Evolutionary conservation across 2,329 filamentous ascomycete genomes (phyloP).

Genomic region (Monosporascus sp.): DNA sequence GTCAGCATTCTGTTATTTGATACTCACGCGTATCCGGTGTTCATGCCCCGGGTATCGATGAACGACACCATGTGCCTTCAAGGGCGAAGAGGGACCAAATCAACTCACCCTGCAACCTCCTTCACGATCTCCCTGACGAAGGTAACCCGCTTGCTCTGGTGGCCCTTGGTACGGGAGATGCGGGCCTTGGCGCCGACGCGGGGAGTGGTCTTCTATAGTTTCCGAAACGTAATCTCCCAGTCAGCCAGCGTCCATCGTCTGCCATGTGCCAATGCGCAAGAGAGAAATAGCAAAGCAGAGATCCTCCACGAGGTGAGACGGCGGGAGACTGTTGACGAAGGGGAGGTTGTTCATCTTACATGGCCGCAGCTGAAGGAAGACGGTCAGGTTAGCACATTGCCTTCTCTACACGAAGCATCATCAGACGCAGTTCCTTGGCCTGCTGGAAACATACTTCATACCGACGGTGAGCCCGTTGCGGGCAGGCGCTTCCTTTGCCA

Average conservation of each 20-base stretch:
- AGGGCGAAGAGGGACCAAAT: background rate
- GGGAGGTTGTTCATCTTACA: conserved; percentile 42
- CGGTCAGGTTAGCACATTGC: background rate
- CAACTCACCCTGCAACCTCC: conserved; percentile 87
- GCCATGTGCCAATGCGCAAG: conserved; percentile 29
- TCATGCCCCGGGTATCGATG: no score
- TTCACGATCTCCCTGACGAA: conserved; percentile 98
- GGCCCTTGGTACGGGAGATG: conserved; percentile 85
- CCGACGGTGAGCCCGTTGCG: conserved; percentile 56
- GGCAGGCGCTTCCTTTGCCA: conserved; percentile 56
- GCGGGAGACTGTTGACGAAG: conserved; percentile 8
- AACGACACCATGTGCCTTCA: background rate
- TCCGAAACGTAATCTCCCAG: conserved; percentile 26
- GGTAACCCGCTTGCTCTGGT: conserved; percentile 91
- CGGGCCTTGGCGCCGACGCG: conserved; percentile 67
- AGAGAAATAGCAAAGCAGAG: conserved; percentile 45
- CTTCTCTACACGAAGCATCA: no score
- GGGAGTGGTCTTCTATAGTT: conserved; percentile 71
- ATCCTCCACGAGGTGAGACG: conserved; percentile 73
- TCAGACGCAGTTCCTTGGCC: no score
- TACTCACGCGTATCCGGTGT: background rate
- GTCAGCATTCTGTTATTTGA: conserved; percentile 22
- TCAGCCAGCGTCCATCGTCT: conserved; percentile 62
- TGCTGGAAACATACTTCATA: conserved; percentile 20
- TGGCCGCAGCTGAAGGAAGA: conserved; percentile 49